These are phyloP conservation scores for Entomortierella parvispora DNA, from an alignment of 192 early-diverging fungal species.

Conservation along the genomic window DNA sequence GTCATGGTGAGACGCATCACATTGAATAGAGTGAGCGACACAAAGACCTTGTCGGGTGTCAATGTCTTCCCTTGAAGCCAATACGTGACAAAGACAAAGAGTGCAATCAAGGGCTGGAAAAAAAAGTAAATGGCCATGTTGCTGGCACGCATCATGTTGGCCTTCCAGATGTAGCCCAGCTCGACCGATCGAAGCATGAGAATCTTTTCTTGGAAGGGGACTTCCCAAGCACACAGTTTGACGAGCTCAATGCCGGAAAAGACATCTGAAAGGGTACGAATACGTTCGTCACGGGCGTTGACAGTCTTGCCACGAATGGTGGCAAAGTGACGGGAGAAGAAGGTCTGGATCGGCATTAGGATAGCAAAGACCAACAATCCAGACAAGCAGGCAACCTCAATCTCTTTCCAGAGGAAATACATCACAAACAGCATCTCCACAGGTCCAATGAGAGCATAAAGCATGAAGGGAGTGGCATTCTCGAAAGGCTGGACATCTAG, in stretches of 20 bases:
- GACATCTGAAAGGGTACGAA: conserved; percentile 53
- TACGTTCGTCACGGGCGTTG: conserved; percentile 48
- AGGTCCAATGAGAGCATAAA: conserved; percentile 52
- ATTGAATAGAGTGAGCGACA: conserved; percentile 51
- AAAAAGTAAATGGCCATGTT: conserved; percentile 56
- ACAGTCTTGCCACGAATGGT: conserved; percentile 46
- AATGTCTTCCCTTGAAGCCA: conserved; percentile 38
- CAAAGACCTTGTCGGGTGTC: conserved; percentile 51
- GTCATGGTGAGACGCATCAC: conserved; percentile 56
- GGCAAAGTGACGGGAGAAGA: conserved; percentile 44
- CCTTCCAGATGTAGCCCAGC: conserved; percentile 44
- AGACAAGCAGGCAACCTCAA: conserved; percentile 36
- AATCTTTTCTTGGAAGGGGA: conserved; percentile 53
- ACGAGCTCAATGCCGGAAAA: conserved; percentile 53
- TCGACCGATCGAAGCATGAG: conserved; percentile 46
- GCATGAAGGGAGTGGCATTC: conserved; percentile 52
- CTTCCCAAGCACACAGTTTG: conserved; percentile 55
- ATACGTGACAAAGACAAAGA: conserved; percentile 46
- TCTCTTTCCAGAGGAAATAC: conserved; percentile 48
- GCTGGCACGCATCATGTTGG: conserved; percentile 49
- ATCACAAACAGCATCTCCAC: conserved; percentile 41
- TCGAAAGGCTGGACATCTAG: conserved; percentile 55
- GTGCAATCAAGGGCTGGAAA: conserved; percentile 48
- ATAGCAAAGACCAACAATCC: conserved; percentile 49
- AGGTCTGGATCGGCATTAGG: conserved; percentile 40